Conservation (phyloP, 805 yeast species). For the Candida hungchunana region DNA sequence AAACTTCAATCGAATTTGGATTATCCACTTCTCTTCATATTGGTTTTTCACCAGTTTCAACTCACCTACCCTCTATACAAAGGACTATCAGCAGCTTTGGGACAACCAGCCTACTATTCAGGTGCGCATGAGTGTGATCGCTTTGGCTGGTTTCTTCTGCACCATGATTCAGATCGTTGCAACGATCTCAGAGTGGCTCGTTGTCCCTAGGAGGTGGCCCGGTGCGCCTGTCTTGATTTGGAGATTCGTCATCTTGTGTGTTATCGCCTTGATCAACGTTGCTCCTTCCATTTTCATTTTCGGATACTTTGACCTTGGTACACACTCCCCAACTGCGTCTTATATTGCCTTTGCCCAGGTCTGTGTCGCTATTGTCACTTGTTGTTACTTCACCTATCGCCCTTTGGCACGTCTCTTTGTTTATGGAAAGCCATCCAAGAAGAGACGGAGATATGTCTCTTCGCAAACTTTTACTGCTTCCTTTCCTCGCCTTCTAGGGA, state of each 20-base stretch:
- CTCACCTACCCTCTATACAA: constrained; percentile 65
- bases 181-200: constrained; percentile 51
- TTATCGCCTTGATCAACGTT: constrained; percentile 42
- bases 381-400: constrained; percentile 50
- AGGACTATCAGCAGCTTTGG: constrained; percentile 44
- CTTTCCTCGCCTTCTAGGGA: constrained; percentile 48
- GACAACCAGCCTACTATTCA: constrained; percentile 62
- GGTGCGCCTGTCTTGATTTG: constrained; percentile 59
- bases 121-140: constrained; percentile 50
- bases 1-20: constrained; percentile 78
- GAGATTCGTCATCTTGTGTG: constrained; percentile 40
- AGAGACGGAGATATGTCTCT: constrained; percentile 49
- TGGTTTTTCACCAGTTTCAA: constrained; percentile 78
- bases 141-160: constrained; percentile 66
- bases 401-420: constrained; percentile 57
- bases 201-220: constrained; percentile 70
- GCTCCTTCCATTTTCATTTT: constrained; percentile 54
- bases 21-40: constrained; percentile 66
- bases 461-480: constrained; percentile 58
- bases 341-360: constrained; percentile 51
- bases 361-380: constrained; percentile 49
- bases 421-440: constrained; percentile 21
- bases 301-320: constrained; percentile 34
- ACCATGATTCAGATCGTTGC: constrained; percentile 55
- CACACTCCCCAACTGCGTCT: constrained; percentile 35